These are phyloP conservation scores for Sarcodon aspratus DNA, from an alignment of 768 basidiomycete genomes.

Conservation along the genomic window DNA sequence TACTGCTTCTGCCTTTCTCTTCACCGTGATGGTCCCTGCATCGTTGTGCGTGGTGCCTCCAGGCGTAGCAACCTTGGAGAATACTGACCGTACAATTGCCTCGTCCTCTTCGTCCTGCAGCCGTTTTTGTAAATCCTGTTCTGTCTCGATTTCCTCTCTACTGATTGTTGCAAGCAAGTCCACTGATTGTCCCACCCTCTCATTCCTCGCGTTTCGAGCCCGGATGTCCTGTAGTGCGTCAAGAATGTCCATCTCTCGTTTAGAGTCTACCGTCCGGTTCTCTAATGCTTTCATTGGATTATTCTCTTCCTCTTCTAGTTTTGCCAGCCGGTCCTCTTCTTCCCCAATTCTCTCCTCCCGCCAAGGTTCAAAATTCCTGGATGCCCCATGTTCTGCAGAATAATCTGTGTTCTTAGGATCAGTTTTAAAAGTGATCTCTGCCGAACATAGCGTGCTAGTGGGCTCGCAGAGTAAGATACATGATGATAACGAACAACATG, in stretches of 20 bases:
- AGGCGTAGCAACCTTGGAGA: conserved; percentile 56
- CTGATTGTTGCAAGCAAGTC: conserved; percentile 56
- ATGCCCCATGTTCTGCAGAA: conserved; percentile 88
- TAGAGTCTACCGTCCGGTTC: conserved; percentile 84
- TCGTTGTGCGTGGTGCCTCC: conserved; percentile 5
- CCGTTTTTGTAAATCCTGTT: conserved; percentile 61
- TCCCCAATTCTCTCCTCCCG: conserved; percentile 68
- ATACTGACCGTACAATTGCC: conserved; percentile 75
- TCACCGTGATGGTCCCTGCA: conserved; percentile 45
- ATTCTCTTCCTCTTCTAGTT: conserved; percentile 86
- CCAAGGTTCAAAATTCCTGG: conserved; percentile 98
- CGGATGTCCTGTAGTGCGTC: conserved; percentile 92
- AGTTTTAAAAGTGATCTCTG: conserved; percentile 99
- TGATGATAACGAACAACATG: conserved; percentile 15
- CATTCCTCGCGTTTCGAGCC: conserved; percentile 79
- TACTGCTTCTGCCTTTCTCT: conserved; percentile 73
- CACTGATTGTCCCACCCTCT: conserved; percentile 67
- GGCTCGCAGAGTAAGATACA: conserved; percentile 3
- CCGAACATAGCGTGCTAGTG: conserved; percentile 81
- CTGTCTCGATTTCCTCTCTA: conserved; percentile 62
- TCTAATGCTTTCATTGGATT: conserved; percentile 97
- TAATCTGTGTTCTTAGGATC: conserved; percentile 98
- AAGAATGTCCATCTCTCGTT: conserved; percentile 96
- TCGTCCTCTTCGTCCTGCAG: conserved; percentile 88
- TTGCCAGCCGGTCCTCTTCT: conserved; percentile 76